Conservation (phyloP, 768 basidiomycete genomes). For the Nidularia pulvinata region DNA sequence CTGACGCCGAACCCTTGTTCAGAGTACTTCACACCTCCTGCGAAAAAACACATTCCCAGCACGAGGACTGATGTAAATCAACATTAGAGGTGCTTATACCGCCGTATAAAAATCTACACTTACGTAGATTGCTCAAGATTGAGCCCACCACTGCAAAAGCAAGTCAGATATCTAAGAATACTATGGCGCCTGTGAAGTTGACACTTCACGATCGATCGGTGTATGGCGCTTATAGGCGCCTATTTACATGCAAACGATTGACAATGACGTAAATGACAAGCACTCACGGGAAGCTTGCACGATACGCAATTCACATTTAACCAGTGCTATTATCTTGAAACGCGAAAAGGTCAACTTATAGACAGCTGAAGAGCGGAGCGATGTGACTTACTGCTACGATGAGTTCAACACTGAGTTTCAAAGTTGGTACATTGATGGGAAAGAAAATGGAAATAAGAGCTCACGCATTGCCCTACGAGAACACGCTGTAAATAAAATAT, state of each 20-base stretch:
- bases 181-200: conserved; percentile 6
- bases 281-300: conserved; percentile 82
- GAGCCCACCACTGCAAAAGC: conserved; percentile 72
- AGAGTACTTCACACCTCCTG: conserved; percentile 75
- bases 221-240: background rate
- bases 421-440: conserved; percentile 10
- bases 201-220: conserved; percentile 1
- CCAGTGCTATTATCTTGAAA: conserved; percentile 44
- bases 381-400: conserved; percentile 69
- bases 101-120: conserved; percentile 20
- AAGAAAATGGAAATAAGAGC: conserved; percentile 6
- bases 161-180: conserved; percentile 6
- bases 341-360: background rate
- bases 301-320: conserved; percentile 60
- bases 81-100: conserved; percentile 3
- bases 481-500: background rate
- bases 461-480: conserved; percentile 47
- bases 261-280: conserved; percentile 8
- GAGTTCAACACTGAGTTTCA: conserved; percentile 52
- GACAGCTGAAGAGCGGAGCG: background rate
- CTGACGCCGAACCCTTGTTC: conserved; percentile 80
- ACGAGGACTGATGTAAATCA: conserved; percentile 56
- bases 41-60: conserved; percentile 91
- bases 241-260: background rate
- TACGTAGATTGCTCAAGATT: conserved; percentile 82